Percentiles rank a stretch among this genome's conserved stretches.
phyloP scores from a whole-genome alignment of 2,329 filamentous ascomycete genomes.

The Cladosporium sp. region DNA sequence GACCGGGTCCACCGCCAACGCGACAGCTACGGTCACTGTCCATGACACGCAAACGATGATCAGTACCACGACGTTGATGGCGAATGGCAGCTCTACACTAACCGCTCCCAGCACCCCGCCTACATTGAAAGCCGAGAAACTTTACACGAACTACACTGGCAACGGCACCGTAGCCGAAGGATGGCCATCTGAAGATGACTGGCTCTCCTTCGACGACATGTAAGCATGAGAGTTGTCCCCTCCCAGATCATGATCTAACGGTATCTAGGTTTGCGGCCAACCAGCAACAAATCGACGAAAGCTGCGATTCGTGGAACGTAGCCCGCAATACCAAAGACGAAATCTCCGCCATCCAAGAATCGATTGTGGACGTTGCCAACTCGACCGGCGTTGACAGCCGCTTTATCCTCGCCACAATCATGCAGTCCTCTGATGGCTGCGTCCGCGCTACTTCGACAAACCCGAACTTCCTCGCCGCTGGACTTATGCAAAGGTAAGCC shows the following conservation, averaged over 20 bases:
- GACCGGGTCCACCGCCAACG: conserved; percentile 1
- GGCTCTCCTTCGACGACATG: conserved; percentile 28
- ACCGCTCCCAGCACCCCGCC: conserved; percentile 6
- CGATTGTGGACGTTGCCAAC: conserved; percentile 33
- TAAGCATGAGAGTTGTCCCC: conserved; percentile 26
- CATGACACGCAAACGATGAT: conserved; percentile 11
- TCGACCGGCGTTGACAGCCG: conserved; percentile 36
- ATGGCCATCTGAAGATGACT: conserved; percentile 24
- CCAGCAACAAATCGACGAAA: conserved; percentile 31
- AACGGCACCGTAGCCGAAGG: conserved; percentile 21
- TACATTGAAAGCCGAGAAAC: conserved; percentile 4
- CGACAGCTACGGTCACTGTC: conserved; percentile 10
- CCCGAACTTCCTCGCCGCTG: conserved; percentile 42
- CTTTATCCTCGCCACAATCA: conserved; percentile 43
- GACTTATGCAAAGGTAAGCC: conserved; percentile 44
- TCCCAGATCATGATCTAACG: conserved; percentile 13
- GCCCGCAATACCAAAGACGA: conserved; percentile 38
- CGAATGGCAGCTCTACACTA: conserved; percentile 11
- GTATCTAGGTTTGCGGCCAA: conserved; percentile 33
- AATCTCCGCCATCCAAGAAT: conserved; percentile 35
- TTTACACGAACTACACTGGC: conserved; percentile 22
- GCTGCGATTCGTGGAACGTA: conserved; percentile 34
- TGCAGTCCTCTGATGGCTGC: conserved; percentile 47
- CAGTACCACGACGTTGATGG: conserved; percentile 12
- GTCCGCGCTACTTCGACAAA: conserved; percentile 43